Percentiles rank a stretch among this genome's conserved stretches.
These are phyloP conservation scores for Cryptococcus sp. DNA, from an alignment of 1,284 basidiomycete genomes.

Conservation along the genomic window DNA sequence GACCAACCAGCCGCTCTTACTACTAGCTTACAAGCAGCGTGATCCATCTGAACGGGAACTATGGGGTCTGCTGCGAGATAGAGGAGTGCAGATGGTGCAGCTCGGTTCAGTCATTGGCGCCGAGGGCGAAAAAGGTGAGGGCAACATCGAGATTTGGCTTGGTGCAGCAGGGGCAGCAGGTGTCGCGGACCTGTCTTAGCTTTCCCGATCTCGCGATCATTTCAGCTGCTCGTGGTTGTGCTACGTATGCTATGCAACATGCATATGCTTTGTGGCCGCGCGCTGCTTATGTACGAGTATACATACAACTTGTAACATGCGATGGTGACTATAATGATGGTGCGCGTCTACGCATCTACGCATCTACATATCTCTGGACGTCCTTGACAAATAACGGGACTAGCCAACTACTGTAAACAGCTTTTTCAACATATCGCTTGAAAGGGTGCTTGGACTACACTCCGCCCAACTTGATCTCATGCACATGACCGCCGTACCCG, in stretches of 20 bases:
- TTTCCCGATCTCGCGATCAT: too few relatives aligned
- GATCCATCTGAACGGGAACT: constrained; percentile 70
- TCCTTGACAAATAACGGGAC: too few relatives aligned
- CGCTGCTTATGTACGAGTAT: background rate
- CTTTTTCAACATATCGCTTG: background rate
- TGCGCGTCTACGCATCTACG: background rate
- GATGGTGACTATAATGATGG: background rate
- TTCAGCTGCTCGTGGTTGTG: too few relatives aligned
- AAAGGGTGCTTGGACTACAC: background rate
- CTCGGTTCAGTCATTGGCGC: constrained; percentile 64
- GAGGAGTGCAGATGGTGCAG: constrained; percentile 41
- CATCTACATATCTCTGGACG: too few relatives aligned
- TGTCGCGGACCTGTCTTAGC: too few relatives aligned
- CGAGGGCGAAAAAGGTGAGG: constrained; percentile 42
- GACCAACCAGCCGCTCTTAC: constrained; percentile 44
- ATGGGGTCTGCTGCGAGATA: constrained; percentile 63
- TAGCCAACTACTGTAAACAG: too few relatives aligned
- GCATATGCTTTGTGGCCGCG: background rate
- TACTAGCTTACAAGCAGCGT: constrained; percentile 81
- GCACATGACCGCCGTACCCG: background rate
- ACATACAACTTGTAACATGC: constrained; percentile 1
- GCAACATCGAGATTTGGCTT: constrained; percentile 71
- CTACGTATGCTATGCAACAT: too few relatives aligned
- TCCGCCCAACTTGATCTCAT: constrained; percentile 19
- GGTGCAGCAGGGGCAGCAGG: constrained; percentile 12